Conservation (phyloP, 352 stramenopile species). For the Phytophthora pisi region DNA sequence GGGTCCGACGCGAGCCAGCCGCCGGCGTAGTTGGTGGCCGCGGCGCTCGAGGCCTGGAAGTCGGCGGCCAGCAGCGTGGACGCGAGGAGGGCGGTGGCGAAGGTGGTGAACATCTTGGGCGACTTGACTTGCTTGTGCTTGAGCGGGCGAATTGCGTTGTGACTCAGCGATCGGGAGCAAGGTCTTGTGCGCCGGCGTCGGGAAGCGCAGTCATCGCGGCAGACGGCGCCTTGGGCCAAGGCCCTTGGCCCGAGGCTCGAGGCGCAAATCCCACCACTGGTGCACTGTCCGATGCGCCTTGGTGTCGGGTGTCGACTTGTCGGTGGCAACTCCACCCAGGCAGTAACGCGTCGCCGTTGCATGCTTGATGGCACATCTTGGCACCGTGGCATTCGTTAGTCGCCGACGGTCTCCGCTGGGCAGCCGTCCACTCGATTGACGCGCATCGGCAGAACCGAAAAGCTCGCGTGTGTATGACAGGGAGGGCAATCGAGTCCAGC, state of each 20-base stretch:
- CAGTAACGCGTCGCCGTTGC: slow-evolving; percentile 25
- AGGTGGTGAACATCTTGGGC: slow-evolving; percentile 20
- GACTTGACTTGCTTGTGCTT: slow-evolving; percentile 13
- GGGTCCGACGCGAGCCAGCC: slow-evolving; percentile 51
- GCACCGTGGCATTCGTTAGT: slow-evolving; percentile 9
- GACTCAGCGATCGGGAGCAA: slow-evolving; percentile 14
- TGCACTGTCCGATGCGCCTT: slow-evolving; percentile 11
- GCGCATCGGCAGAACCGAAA: slow-evolving; percentile 7
- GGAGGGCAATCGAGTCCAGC: slow-evolving; percentile 5
- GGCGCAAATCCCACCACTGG: slow-evolving; percentile 19
- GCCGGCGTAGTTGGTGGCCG: slow-evolving; percentile 62
- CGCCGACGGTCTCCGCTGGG: slow-evolving; percentile 20
- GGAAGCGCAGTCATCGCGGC: slow-evolving; percentile 2
- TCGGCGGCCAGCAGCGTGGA: slow-evolving; percentile 36
- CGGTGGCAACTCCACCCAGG: slow-evolving; percentile 15
- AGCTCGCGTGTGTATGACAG: slow-evolving; percentile 7
- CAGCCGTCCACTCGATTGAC: slow-evolving; percentile 13
- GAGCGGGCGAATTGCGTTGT: slow-evolving; percentile 22
- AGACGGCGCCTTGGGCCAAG: slow-evolving; percentile 15
- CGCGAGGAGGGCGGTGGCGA: slow-evolving; percentile 28
- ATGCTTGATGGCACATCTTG: slow-evolving; percentile 23
- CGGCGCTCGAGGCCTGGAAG: slow-evolving; percentile 21
- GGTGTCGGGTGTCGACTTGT: slow-evolving; percentile 10
- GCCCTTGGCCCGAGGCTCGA: slow-evolving; percentile 2
- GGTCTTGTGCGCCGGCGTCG: slow-evolving; percentile 10